phyloP scores from a whole-genome alignment of 2,329 filamentous ascomycete species.

The Claviceps fusiformis region DNA sequence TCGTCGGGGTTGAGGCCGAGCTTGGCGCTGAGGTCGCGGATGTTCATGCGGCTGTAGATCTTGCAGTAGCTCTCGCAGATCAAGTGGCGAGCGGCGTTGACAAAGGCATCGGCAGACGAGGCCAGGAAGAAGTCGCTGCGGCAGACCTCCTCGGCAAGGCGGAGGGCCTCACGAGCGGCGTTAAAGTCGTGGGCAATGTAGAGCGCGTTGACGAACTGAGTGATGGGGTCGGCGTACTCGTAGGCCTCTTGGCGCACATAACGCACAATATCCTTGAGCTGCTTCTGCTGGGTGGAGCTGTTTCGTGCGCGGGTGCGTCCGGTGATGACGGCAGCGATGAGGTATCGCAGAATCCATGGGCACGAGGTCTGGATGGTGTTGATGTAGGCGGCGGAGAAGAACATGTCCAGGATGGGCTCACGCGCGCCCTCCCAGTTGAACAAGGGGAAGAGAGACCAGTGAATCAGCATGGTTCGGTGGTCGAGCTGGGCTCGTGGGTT shows the following conservation, averaged over 20 bases:
- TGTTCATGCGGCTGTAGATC: constrained; percentile 97
- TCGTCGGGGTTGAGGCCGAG: constrained; percentile 87
- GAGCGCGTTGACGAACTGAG: constrained; percentile 88
- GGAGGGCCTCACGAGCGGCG: constrained; percentile 80
- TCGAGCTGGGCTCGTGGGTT: constrained; percentile 91
- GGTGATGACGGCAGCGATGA: constrained; percentile 88
- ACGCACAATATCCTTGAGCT: constrained; percentile 91
- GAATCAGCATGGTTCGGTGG: constrained; percentile 92
- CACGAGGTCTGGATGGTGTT: constrained; percentile 98
- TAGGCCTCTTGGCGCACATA: constrained; percentile 95
- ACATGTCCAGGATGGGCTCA: constrained; percentile 84
- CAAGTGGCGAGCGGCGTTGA: constrained; percentile 86
- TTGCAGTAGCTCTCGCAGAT: constrained; percentile 99
- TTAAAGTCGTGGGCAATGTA: constrained; percentile 84
- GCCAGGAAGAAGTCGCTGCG: constrained; percentile 92
- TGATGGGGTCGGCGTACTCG: constrained; percentile 93
- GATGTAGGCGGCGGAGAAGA: constrained; percentile 96
- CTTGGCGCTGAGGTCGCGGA: constrained; percentile 86
- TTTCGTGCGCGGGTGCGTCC: constrained; percentile 73
- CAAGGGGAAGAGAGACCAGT: constrained; percentile 97
- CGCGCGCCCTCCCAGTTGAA: constrained; percentile 93
- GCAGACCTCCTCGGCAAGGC: constrained; percentile 79
- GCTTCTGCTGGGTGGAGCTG: constrained; percentile 84
- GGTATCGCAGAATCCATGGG: constrained; percentile 91
- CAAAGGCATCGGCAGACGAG: constrained; percentile 71